phyloP scores from a whole-genome alignment of 768 basidiomycete genomes.

The Chlorophyllum brunneum region DNA sequence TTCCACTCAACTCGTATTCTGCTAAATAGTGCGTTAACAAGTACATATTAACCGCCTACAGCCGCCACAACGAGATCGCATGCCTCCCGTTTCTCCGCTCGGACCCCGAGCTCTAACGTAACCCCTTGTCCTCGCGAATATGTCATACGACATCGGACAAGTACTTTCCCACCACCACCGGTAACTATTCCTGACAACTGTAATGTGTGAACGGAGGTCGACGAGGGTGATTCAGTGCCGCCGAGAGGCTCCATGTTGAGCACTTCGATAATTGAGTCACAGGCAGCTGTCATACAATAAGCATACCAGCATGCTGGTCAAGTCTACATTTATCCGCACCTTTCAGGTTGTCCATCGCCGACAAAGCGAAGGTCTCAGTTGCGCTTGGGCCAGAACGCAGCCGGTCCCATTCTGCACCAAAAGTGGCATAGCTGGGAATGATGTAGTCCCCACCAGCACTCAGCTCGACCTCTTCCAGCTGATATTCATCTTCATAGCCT shows the following conservation, averaged over 20 bases:
- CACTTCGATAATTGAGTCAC: constrained; percentile 93
- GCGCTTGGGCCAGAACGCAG: constrained; percentile 70
- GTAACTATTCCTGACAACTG: constrained; percentile 88
- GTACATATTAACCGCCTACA: constrained; percentile 56
- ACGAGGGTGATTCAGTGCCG: constrained; percentile 79
- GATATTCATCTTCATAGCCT: constrained; percentile 99
- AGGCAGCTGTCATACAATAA: constrained; percentile 62
- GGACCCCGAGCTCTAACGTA: constrained; percentile 85
- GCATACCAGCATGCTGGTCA: neutral
- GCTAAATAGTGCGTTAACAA: constrained; percentile 9
- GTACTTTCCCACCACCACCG: constrained; percentile 94
- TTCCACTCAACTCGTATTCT: neutral
- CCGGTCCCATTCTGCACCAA: constrained; percentile 94
- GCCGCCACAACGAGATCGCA: constrained; percentile 88
- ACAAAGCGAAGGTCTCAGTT: constrained; percentile 91
- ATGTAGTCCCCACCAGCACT: constrained; percentile 93
- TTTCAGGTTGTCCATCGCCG: constrained; percentile 90
- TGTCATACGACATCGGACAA: constrained; percentile 95
- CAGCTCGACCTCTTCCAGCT: constrained; percentile 93
- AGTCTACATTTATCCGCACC: constrained; percentile 45
- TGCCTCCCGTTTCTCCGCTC: constrained; percentile 86
- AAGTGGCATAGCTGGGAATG: constrained; percentile 89
- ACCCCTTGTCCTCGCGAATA: constrained; percentile 88
- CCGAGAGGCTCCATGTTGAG: constrained; percentile 97
- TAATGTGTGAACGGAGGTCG: constrained; percentile 87